Evolutionary conservation across 768 basidiomycete genomes (phyloP), one percentile per base, ranked within the genome.

Genomic region (Hygrocybe coccinea): DNA sequence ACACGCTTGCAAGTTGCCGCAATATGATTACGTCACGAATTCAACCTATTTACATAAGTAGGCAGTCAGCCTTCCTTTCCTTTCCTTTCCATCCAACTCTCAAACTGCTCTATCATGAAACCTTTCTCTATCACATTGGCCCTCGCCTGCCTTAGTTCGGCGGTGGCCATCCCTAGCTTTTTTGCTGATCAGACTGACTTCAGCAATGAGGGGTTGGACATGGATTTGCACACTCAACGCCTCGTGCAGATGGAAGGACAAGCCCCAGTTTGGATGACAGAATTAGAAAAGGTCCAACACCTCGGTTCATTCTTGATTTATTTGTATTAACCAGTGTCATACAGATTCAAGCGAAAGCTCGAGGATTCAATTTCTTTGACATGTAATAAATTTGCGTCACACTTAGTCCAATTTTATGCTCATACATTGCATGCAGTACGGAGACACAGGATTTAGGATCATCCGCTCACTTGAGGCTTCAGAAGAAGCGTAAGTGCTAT

Each of bases 291-390:
- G 85, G 89, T 87, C 29, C 7, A 60, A 52, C 38, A 56, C 21
- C 10, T 37, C 22, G 7, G 8, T n/a, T 33, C 29, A 35, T 19
- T 56, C 50, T 29, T 21, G 47, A 22, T 45, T 47, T 48, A 19
- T 52, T 15, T 45, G 33, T 58, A 56, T 51, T 60, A 56, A 47
- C 58, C 35, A 9, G 21, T 52, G 24, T 46, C 36, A 33, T 57
- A 24, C 61, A 92, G 91, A 87, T 95, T 58, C 74, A 83, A 64
- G 79, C 84, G 57, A 95, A 89, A 71, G 84, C 84, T 49, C 76
- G 80, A 60, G 91, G 91, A 59, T 64, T 84, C 72, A 86, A 81
- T 52, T 95, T 94, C 78, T 89, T 95, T 73, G 93, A 95, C 69
- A 79, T 95, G 88, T 90, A 69, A 73, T 76, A 44, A 37, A 47